Evolutionary conservation across 1,139 yeast species (phyloP).

Genomic region (Pichia inconspicua): DNA sequence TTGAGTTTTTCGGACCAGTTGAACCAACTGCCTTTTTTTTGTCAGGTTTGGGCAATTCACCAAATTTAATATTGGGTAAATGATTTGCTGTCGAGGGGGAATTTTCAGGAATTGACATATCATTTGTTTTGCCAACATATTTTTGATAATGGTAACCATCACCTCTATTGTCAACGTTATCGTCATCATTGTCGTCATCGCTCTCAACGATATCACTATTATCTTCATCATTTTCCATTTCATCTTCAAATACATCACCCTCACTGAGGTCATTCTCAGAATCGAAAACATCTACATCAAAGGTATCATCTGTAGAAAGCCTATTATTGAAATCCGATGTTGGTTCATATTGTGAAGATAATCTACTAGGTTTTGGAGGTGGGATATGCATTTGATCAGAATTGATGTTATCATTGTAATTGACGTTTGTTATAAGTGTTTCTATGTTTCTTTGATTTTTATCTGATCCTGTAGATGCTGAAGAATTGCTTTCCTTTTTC

Average conservation of each 20-base stretch:
- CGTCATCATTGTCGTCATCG: background rate
- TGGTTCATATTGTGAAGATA: background rate
- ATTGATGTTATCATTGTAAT: too few species aligned
- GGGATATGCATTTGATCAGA: background rate
- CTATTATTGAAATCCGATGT: background rate
- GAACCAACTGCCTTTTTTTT: conserved; percentile 26
- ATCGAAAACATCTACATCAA: background rate
- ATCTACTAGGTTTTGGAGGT: background rate
- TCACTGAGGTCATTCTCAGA: conserved; percentile 1
- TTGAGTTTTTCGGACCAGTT: background rate
- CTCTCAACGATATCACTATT: too few species aligned
- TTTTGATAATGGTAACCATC: background rate
- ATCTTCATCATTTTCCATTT: conserved; percentile 1
- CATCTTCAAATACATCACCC: background rate
- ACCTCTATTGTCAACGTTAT: background rate
- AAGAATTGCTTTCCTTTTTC: background rate
- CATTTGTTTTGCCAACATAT: too few species aligned
- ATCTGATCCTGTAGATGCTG: background rate
- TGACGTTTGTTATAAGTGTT: background rate
- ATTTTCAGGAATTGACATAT: too few species aligned
- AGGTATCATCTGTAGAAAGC: background rate
- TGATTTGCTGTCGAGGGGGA: background rate
- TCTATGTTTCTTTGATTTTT: too few species aligned
- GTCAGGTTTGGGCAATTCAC: conserved; percentile 37
- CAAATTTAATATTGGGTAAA: conserved; percentile 32